A percentile compares a stretch with the other conserved stretches of the same genome.
Evolutionary conservation across 2,329 filamentous ascomycete genomes (phyloP).

Genomic region (Pseudodiploospora longispora): DNA sequence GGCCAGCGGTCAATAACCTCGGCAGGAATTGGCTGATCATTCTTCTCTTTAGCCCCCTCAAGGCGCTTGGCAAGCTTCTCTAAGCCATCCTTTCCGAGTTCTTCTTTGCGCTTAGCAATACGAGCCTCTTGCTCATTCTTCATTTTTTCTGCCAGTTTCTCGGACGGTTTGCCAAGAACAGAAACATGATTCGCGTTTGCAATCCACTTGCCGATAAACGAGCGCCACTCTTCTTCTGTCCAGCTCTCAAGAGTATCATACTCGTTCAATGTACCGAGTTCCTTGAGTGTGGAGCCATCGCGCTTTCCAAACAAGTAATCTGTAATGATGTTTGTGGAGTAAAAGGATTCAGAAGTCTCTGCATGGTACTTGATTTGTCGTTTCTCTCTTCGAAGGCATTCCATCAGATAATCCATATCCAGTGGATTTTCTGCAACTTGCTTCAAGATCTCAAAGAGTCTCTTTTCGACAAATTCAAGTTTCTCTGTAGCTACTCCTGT

Average conservation of each 20-base stretch:
- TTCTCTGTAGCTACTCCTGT: conserved; percentile 83
- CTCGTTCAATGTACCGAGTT: conserved; percentile 48
- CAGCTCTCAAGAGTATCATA: conserved; percentile 68
- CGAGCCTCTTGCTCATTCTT: conserved; percentile 75
- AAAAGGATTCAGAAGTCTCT: conserved; percentile 73
- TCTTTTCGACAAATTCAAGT: conserved; percentile 73
- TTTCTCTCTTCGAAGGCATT: conserved; percentile 75
- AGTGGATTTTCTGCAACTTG: conserved; percentile 73
- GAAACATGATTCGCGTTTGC: conserved; percentile 80
- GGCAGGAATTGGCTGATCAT: conserved; percentile 77
- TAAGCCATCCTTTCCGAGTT: conserved; percentile 75
- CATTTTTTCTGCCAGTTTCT: conserved; percentile 67
- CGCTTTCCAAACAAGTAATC: conserved; percentile 87
- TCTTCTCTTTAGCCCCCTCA: conserved; percentile 77
- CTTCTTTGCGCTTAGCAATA: conserved; percentile 68
- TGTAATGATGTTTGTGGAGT: conserved; percentile 76
- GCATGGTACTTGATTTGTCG: conserved; percentile 77
- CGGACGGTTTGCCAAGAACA: conserved; percentile 79
- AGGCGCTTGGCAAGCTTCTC: conserved; percentile 66
- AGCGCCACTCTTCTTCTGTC: conserved; percentile 76
- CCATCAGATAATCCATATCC: conserved; percentile 82
- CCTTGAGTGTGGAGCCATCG: conserved; percentile 67
- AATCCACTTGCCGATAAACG: conserved; percentile 76
- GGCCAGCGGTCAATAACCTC: conserved; percentile 73
- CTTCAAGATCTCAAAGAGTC: conserved; percentile 74